Percentiles rank a stretch among this genome's conserved stretches.
Evolutionary conservation across 768 basidiomycete genomes (phyloP).

Genomic region (Lactarius hengduanensis): DNA sequence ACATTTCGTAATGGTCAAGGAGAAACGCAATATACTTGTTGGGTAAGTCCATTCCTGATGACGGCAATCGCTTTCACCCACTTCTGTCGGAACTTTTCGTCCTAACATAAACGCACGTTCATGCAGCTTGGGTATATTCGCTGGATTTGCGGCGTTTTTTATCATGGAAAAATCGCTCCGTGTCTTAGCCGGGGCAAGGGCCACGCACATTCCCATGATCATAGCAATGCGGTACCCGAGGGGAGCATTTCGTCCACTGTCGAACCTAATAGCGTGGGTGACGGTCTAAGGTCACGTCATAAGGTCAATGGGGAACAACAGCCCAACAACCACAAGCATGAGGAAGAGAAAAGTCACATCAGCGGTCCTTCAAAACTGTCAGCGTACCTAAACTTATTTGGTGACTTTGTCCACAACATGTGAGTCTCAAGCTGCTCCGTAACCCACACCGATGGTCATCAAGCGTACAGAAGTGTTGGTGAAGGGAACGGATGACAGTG

Average conservation of each 20-base stretch:
- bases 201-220: slow-evolving; percentile 61
- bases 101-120: slow-evolving; percentile 27
- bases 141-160: slow-evolving; percentile 88
- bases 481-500: no score
- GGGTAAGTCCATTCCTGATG: slow-evolving; percentile 51
- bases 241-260: slow-evolving; percentile 47
- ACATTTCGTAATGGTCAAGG: slow-evolving; percentile 81
- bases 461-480: no score
- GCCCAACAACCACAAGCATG: slow-evolving; percentile 29
- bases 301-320: slow-evolving; percentile 31
- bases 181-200: slow-evolving; percentile 67
- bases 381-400: slow-evolving; percentile 90
- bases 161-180: slow-evolving; percentile 91
- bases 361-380: slow-evolving; percentile 77
- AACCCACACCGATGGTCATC: no score
- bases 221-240: slow-evolving; percentile 32
- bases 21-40: slow-evolving; percentile 86
- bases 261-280: slow-evolving; percentile 40
- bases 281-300: slow-evolving; percentile 45
- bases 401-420: slow-evolving; percentile 95
- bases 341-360: slow-evolving; percentile 32
- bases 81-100: slow-evolving; percentile 6
- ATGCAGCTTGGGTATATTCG: slow-evolving; percentile 71
- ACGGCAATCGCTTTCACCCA: slow-evolving; percentile 4
- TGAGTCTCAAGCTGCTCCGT: no score